Evolutionary conservation across 2,329 filamentous ascomycete species (phyloP).

Genomic region (Beauveria asiatica): DNA sequence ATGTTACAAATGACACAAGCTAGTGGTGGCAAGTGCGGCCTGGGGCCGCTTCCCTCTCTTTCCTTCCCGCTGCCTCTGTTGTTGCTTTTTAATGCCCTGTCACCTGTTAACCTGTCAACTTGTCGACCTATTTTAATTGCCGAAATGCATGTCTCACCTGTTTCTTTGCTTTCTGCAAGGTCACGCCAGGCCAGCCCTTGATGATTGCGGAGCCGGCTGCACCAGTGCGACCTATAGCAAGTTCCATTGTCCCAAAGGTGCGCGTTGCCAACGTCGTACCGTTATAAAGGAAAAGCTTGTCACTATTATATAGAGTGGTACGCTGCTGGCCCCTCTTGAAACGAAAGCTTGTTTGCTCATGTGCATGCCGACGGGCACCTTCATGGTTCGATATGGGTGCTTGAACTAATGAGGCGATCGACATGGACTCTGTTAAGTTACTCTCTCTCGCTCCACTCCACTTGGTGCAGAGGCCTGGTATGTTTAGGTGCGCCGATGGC

Average conservation of each 20-base stretch:
- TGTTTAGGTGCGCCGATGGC: slow-evolving; percentile 4
- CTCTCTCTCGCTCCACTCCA: slow-evolving; percentile 3
- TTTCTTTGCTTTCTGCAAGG: neutral
- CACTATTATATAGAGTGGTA: neutral
- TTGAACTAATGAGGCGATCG: neutral
- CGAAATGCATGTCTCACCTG: slow-evolving; percentile 1
- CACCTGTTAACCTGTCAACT: neutral
- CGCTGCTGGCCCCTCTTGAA: neutral
- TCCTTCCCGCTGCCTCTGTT: neutral
- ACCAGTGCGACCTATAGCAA: neutral
- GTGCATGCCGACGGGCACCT: neutral
- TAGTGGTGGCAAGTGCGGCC: slow-evolving; percentile 4
- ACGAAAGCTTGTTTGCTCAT: slow-evolving; percentile 4
- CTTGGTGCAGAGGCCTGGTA: neutral
- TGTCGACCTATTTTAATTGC: neutral
- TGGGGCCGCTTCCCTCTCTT: neutral
- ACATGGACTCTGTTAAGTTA: neutral
- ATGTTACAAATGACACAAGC: neutral
- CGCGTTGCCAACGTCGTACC: neutral
- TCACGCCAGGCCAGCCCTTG: neutral
- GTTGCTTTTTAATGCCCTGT: neutral
- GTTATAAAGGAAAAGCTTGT: neutral
- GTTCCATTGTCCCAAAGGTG: neutral
- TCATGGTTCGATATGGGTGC: neutral
- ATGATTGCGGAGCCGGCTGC: neutral